Base-by-base conservation (phyloP, 169 alveolate genomes). In the Cryptosporidium andersoni region DNA sequence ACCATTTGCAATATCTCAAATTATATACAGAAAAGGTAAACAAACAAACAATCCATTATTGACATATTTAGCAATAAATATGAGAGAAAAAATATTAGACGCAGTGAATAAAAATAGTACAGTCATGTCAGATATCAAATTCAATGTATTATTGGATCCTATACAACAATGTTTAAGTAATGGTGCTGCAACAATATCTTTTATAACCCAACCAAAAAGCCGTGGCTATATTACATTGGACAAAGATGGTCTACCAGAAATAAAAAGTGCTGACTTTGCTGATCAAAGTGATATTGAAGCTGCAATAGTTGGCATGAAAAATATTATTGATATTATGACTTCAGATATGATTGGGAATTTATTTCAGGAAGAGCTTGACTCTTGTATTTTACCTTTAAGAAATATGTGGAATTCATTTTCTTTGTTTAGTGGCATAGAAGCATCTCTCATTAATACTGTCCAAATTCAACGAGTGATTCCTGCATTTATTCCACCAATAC, bases 1-100 rank as follows among this genome's bases (percentile, higher is more conserved):
- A 45, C 85, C 85, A 3, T 74, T 74, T 34, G 85, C 85, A 42
- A 74, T 74, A 36, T 74, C 85, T 14, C 85, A 74, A 74, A 74
- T 74, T n/a, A 40, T 74, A 2, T 74, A 74, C 64, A 74, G 85
- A 37, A 74, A 74, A 58, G 55, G 74, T 42, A 74, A 74, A 62
- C 58, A 58, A 16, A 16, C 60, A 58, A 74, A 58, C 74, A 74
- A 74, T 62, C 85, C 85, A 36, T 51, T 74, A 7, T 49, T 74
- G 63, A 56, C 67, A 37, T 74, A 74, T 58, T 63, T 74, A 55
- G 39, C 85, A 3, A 58, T 74, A 45, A 45, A 66, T 43, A 45
- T 74, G 14, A 74, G 85, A 45, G 60, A 55, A 0, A 74, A 74
- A 60, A 58, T 74, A 8, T 63, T 74, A n/a, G 37, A 74, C n/a